Percentiles rank a stretch among this genome's conserved stretches.
Evolutionary conservation across 2,329 filamentous ascomycete genomes (phyloP).

Genomic region (Xylariaceae sp.): DNA sequence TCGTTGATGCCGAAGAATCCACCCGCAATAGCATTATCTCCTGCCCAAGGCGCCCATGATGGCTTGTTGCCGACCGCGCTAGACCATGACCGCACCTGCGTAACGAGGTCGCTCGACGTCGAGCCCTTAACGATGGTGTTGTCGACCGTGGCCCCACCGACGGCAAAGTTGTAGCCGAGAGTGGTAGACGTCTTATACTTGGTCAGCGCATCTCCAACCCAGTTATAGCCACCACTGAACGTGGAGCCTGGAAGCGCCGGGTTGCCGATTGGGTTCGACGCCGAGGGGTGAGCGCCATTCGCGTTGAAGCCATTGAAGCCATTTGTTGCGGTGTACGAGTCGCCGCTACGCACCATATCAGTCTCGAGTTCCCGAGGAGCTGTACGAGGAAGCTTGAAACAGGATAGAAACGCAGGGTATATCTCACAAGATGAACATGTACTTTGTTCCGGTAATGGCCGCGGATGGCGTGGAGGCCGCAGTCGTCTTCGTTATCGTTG

Average conservation of each 20-base stretch:
- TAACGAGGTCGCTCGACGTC: conserved; percentile 4
- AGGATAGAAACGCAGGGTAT: neutral
- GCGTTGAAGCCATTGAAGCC: conserved; percentile 5
- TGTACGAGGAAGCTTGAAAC: neutral
- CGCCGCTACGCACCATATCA: neutral
- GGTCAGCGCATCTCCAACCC: conserved; percentile 8
- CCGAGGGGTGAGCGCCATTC: neutral
- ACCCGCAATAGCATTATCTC: neutral
- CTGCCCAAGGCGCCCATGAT: conserved; percentile 1
- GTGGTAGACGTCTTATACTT: neutral
- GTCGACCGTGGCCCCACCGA: conserved; percentile 10
- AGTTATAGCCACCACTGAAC: conserved; percentile 1
- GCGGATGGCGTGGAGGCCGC: neutral
- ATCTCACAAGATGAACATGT: conserved; percentile 8
- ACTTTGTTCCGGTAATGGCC: neutral
- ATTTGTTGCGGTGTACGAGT: conserved; percentile 12
- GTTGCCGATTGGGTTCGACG: conserved; percentile 13
- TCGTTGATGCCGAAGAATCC: conserved; percentile 17
- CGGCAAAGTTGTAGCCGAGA: conserved; percentile 11
- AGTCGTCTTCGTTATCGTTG: neutral
- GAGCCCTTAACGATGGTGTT: conserved; percentile 10
- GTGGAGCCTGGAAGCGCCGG: conserved; percentile 6
- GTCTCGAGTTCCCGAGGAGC: neutral
- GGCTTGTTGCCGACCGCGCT: neutral
- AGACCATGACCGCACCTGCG: conserved; percentile 3